Evolutionary conservation across 257 asterid genomes (phyloP), one percentile per base, ranked within the genome.

Genomic region (Rubia yunnanensis): DNA sequence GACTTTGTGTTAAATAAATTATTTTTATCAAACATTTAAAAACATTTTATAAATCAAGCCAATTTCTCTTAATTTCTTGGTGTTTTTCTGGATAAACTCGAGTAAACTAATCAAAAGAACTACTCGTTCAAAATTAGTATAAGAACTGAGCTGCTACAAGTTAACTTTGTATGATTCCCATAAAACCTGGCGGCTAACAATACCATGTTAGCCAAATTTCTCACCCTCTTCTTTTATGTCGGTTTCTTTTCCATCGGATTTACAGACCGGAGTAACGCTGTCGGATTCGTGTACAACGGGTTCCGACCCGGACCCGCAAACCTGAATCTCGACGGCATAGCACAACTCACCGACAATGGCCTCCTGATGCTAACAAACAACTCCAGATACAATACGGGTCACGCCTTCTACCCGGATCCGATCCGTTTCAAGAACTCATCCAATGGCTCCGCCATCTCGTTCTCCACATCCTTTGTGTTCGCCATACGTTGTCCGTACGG

Each of bases 271-370:
- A 67, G 77, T 4, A 26, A 69, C 32, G 67, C 59, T 74, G 28
- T 63, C 22, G 72, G 58, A 23, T 82, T 88, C 73, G 66, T 64
- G 60, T 84, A 65, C 80, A 81, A 79, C 64, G 94, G 91, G 11
- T 86, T 86, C 74, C 68, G 41, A 26, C 63, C 82, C 8, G 62
- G 38, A 28, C 59, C 82, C 9, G 60, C 74, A 1, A 75, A 74
- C 49, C 24, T 88, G n/a, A 79, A 62, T 65, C 79, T 88, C 18
- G 88, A 88, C 44, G 94, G 94, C 75, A 28, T 84, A 7, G 86
- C 96, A 1, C 30, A 49, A 9, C 14, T 88, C 73, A 64, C 70
- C 0, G 34, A 74, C 5, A 72, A 78, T 35, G 89, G 88, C 28
- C 80, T 86, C 27, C 66, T 88, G 70, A 44, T 48, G 63, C 76